phyloP scores from a whole-genome alignment of 2,329 filamentous ascomycete genomes.

The Neophaeococcomyces aloes region DNA sequence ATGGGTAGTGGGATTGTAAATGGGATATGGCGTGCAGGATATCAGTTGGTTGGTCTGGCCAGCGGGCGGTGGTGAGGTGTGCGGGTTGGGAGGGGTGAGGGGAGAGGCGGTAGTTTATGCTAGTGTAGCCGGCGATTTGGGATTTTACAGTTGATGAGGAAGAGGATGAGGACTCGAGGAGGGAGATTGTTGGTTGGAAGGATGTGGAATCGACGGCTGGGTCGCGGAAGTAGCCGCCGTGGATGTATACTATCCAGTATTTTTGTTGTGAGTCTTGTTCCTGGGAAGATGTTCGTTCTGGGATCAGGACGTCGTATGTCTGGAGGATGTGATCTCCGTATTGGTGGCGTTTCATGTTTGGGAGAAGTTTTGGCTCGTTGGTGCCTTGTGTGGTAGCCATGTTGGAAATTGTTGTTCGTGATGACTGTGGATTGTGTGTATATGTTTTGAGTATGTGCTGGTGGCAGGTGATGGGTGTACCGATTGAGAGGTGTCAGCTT shows the following conservation, averaged over 20 bases:
- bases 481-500: no score
- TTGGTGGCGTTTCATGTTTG: conserved; percentile 9
- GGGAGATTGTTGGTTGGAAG: conserved; percentile 28
- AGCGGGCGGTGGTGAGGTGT: conserved; percentile 29
- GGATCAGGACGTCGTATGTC: conserved; percentile 19
- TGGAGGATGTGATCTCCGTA: conserved; percentile 22
- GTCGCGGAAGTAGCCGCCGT: conserved; percentile 42
- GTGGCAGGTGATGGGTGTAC: no score
- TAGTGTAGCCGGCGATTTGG: conserved; percentile 31
- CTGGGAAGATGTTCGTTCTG: conserved; percentile 7
- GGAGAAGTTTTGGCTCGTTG: neutral
- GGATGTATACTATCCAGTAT: conserved; percentile 30
- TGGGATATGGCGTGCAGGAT: conserved; percentile 31
- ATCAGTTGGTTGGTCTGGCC: conserved; percentile 38
- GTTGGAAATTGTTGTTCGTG: no score
- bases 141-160: neutral
- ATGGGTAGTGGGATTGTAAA: conserved; percentile 31
- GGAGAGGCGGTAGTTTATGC: conserved; percentile 38
- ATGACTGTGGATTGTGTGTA: conserved; percentile 1
- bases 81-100: conserved; percentile 32
- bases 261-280: neutral
- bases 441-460: no score
- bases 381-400: neutral
- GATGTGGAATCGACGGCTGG: conserved; percentile 29
- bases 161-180: conserved; percentile 18